Percentiles rank a stretch among this genome's conserved stretches.
Evolutionary conservation across 371 early-diverging fungal genomes (phyloP).

Genomic region (Rhizopus stolonifer): DNA sequence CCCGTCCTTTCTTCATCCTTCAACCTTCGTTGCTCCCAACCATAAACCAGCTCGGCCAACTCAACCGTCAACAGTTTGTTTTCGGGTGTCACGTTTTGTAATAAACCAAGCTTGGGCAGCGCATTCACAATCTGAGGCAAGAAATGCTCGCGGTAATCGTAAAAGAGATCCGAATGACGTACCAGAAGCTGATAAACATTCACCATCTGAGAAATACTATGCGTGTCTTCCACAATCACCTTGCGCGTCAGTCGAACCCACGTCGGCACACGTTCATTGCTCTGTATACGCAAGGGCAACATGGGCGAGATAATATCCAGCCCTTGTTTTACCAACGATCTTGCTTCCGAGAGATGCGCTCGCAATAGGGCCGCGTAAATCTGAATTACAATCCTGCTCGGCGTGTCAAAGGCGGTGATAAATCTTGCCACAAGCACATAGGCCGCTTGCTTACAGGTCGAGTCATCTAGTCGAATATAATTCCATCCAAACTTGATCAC

Average conservation of each 20-base stretch:
- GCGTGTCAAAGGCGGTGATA: slow-evolving; percentile 90
- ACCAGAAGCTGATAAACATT: slow-evolving; percentile 91
- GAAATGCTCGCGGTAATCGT: slow-evolving; percentile 85
- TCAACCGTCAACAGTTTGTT: slow-evolving; percentile 86
- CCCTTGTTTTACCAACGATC: slow-evolving; percentile 87
- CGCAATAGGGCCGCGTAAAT: slow-evolving; percentile 87
- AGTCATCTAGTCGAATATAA: slow-evolving; percentile 86
- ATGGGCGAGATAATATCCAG: slow-evolving; percentile 91
- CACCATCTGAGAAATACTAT: slow-evolving; percentile 83
- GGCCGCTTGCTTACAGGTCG: slow-evolving; percentile 92
- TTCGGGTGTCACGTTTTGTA: slow-evolving; percentile 84
- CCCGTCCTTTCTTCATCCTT: slow-evolving; percentile 13
- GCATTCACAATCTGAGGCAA: slow-evolving; percentile 85
- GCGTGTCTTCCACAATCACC: slow-evolving; percentile 88
- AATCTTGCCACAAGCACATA: slow-evolving; percentile 91
- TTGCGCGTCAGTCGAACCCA: slow-evolving; percentile 90
- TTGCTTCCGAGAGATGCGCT: slow-evolving; percentile 84
- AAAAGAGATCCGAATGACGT: slow-evolving; percentile 87
- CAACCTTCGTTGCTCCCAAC: slow-evolving; percentile 79
- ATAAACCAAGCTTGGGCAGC: slow-evolving; percentile 81
- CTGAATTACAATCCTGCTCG: slow-evolving; percentile 88
- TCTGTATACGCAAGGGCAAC: slow-evolving; percentile 75
- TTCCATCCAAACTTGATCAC: slow-evolving; percentile 96
- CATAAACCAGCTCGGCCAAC: slow-evolving; percentile 83
- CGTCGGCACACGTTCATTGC: slow-evolving; percentile 63